Conservation (phyloP, 1,284 basidiomycete species). For the Ganoderma meredithae region DNA sequence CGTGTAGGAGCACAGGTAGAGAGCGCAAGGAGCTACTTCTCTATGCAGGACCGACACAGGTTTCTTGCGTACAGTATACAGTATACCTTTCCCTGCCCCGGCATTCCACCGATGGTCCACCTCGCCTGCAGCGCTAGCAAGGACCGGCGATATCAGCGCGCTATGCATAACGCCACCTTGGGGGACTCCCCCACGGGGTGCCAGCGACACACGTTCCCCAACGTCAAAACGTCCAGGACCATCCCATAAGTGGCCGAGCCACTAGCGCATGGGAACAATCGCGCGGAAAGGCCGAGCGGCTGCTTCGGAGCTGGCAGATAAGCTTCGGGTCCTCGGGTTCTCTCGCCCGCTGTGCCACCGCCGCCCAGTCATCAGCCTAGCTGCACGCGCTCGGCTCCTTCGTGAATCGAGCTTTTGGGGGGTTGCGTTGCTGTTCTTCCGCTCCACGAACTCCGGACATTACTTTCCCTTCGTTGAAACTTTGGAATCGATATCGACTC, state of each 20-base stretch:
- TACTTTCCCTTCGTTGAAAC: not conserved
- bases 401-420: conserved; percentile 2
- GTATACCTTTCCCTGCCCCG: too few species aligned
- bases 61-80: too few species aligned
- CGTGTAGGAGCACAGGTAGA: too few species aligned
- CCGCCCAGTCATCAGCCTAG: not conserved
- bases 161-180: too few species aligned
- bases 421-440: not conserved
- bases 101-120: too few species aligned
- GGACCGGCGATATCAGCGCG: too few species aligned
- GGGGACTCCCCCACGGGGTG: too few species aligned
- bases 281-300: not conserved
- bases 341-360: not conserved
- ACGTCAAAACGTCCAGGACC: not conserved
- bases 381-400: not conserved
- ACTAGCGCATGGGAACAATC: not conserved
- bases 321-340: not conserved
- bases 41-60: too few species aligned
- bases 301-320: conserved; percentile 3
- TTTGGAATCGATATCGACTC: not conserved
- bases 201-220: not conserved
- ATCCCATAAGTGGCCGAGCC: not conserved
- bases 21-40: not conserved
- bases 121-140: too few species aligned
- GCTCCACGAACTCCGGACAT: not conserved